Base-by-base conservation (phyloP, 1,284 basidiomycete genomes). In the Ustilago hordei region DNA sequence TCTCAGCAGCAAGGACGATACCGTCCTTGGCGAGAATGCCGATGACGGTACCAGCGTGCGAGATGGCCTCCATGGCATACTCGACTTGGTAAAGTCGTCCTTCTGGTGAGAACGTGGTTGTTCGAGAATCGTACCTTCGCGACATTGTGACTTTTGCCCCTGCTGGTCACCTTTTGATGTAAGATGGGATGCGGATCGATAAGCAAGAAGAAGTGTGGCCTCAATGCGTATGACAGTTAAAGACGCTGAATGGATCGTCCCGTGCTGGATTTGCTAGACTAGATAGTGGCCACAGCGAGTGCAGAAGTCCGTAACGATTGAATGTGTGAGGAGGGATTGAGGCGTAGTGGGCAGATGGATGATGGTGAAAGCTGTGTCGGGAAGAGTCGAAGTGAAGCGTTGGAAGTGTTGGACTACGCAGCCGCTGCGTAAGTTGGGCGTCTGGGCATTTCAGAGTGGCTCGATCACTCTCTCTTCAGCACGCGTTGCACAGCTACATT, bases 41-140 rank as follows among this genome's bases (percentile, higher is more conserved):
- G 35, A 98, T 91, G 52, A 97, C 95, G 15, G 95, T 95, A 74
- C 95, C 95, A 34, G 95, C 95, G 84, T 96, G 94, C 34, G 94
- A 95, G 89, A 98, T 98, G 72, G 95, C 95, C 86, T 98, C 95
- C 95, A 98, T 98, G 58, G 95, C 95, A 90, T 98, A 98, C 88
- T 98, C 95, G 88, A 98, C 95, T 95, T 86, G 84, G 70, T 81
- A 86, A 17, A 86, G 73, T 13, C 84, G 75, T 35, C 85, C 84
- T 57, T 86, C 85, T 92, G 85, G 83, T 32, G 77, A 69, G 66
- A 73, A 81, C 41, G 84, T 86, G 6, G 84, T 85, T 17, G 84
- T 85, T 28, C 84, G 75, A 43, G 82, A 82, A 59, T 85, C 84
- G 74, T 85, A 85, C 61, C 84, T 67, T 45, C 84, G 75, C 67